Evolutionary conservation across 75 land plant genomes (phyloP).

Genomic region (Pinus tabuliformis): DNA sequence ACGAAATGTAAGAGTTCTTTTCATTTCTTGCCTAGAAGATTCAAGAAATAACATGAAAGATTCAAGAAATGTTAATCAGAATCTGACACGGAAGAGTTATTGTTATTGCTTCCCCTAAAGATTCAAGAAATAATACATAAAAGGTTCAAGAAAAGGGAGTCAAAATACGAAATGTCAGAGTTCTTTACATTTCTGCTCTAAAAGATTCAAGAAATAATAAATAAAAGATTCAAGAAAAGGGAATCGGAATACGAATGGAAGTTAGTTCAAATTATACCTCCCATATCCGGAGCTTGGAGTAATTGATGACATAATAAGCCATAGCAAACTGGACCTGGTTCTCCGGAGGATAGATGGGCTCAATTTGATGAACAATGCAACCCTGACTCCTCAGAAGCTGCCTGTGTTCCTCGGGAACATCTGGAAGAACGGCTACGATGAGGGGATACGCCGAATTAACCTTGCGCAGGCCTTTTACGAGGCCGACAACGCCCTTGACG

Average conservation of each 20-base stretch:
- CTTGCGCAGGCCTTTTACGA: constrained; percentile 49
- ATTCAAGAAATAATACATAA: too few relatives aligned
- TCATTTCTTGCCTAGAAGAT: too few relatives aligned
- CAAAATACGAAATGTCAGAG: too few relatives aligned
- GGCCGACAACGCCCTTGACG: constrained; percentile 57
- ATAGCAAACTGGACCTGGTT: constrained; percentile 24
- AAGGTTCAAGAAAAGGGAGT: background rate
- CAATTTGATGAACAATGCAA: constrained; percentile 39
- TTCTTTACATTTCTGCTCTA: too few relatives aligned
- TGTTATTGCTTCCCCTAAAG: too few relatives aligned
- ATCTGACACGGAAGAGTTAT: too few relatives aligned
- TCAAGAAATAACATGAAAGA: too few relatives aligned
- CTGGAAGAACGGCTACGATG: constrained; percentile 47
- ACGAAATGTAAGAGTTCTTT: too few relatives aligned
- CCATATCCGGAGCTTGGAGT: constrained; percentile 72
- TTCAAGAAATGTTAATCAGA: background rate
- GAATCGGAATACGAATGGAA: background rate
- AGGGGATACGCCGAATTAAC: constrained; percentile 25
- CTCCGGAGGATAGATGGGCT: constrained; percentile 40
- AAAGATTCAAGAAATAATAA: too few relatives aligned
- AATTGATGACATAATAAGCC: constrained; percentile 51
- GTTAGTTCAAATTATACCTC: constrained; percentile 24
- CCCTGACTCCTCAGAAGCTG: constrained; percentile 32
- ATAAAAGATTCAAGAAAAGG: background rate
- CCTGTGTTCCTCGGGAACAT: constrained; percentile 48